Conservation (phyloP, 768 basidiomycete genomes). For the Leccinellum luteum region DNA sequence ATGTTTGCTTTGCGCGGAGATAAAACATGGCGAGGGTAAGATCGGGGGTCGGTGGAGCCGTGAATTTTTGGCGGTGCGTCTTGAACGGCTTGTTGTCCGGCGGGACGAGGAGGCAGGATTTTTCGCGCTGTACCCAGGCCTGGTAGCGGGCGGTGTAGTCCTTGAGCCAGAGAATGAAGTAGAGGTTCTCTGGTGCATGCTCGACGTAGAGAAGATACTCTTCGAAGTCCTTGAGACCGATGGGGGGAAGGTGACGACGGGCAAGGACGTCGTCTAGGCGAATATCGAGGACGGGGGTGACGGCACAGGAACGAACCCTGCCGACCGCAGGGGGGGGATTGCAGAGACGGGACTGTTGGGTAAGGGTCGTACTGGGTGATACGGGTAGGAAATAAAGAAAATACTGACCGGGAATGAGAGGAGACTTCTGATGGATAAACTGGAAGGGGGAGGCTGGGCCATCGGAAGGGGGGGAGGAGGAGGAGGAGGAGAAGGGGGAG, state of each 20-base stretch:
- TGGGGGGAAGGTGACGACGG: slow-evolving; percentile 74
- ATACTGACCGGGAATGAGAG: slow-evolving; percentile 40
- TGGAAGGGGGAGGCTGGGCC: slow-evolving; percentile 30
- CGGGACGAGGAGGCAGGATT: slow-evolving; percentile 28
- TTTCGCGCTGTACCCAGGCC: slow-evolving; percentile 37
- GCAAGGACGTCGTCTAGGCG: slow-evolving; percentile 73
- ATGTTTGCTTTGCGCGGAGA: slow-evolving; percentile 75
- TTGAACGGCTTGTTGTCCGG: slow-evolving; percentile 41
- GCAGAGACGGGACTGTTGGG: slow-evolving; percentile 47
- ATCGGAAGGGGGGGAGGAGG: slow-evolving; percentile 6
- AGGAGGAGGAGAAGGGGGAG: neutral
- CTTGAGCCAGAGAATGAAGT: slow-evolving; percentile 79
- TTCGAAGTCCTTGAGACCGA: slow-evolving; percentile 74
- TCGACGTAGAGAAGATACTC: slow-evolving; percentile 84
- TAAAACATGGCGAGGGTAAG: slow-evolving; percentile 72
- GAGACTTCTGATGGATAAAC: slow-evolving; percentile 34
- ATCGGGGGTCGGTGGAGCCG: slow-evolving; percentile 37
- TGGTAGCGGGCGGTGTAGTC: slow-evolving; percentile 60
- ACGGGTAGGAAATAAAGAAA: fast-evolving
- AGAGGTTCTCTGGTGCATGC: slow-evolving; percentile 73
- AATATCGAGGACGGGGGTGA: slow-evolving; percentile 66
- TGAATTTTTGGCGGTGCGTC: slow-evolving; percentile 31
- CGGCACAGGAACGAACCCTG: slow-evolving; percentile 65
- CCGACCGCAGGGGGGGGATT: slow-evolving; percentile 67
- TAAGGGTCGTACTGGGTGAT: neutral